These are phyloP conservation scores for Saccharomyces uvarum DNA, from an alignment of 1,139 yeast genomes.

Conservation along the genomic window DNA sequence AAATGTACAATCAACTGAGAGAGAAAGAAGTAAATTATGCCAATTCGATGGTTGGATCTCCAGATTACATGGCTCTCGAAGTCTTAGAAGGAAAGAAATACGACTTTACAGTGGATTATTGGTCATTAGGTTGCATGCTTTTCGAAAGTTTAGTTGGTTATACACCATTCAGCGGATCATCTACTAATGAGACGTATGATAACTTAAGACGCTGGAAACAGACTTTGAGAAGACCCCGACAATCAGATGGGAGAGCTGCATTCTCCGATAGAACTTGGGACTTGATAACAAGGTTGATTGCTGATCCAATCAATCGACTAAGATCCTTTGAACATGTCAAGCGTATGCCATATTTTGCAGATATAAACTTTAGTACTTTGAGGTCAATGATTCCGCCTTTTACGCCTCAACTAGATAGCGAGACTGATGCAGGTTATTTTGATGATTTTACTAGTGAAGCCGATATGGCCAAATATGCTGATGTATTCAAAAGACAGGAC, in stretches of 20 bases:
- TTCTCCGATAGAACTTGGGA: constrained; percentile 97
- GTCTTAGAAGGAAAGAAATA: constrained; percentile 90
- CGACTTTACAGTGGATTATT: constrained; percentile 94
- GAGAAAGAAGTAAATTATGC: constrained; percentile 67
- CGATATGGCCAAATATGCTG: constrained; percentile 96
- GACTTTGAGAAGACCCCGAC: constrained; percentile 80
- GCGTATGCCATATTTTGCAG: constrained; percentile 73
- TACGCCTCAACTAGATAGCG: constrained; percentile 92
- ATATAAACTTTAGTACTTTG: constrained; percentile 67
- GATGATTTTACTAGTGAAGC: constrained; percentile 95
- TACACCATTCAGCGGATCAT: constrained; percentile 93
- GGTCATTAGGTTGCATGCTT: constrained; percentile 95
- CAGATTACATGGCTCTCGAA: constrained; percentile 98
- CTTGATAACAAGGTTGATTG: constrained; percentile 67
- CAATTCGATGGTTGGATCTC: constrained; percentile 93
- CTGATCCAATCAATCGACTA: constrained; percentile 69
- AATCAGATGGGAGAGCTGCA: constrained; percentile 83
- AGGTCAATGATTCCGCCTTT: constrained; percentile 81
- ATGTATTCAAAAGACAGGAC: constrained; percentile 83
- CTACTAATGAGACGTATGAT: constrained; percentile 89
- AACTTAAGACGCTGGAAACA: constrained; percentile 91
- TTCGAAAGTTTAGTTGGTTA: constrained; percentile 90
- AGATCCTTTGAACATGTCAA: constrained; percentile 75
- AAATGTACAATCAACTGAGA: constrained; percentile 70
- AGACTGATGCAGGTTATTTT: constrained; percentile 96